phyloP scores from a whole-genome alignment of 192 early-diverging fungal species.

The Mortierella hygrophila region DNA sequence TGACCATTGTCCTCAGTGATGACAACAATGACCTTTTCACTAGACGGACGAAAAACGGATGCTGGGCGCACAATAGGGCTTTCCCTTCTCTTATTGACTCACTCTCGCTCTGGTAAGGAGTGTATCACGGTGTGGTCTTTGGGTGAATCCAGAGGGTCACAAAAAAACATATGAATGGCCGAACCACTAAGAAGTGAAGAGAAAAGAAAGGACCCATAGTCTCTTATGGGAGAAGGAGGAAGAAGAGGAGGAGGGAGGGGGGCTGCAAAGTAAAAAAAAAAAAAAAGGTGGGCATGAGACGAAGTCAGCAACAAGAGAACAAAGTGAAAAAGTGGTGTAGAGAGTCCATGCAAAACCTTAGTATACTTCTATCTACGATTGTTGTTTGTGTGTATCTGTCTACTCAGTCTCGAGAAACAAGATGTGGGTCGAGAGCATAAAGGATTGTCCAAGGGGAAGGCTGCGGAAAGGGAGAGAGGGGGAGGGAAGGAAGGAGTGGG shows the following conservation, averaged over 20 bases:
- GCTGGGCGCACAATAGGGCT: background rate
- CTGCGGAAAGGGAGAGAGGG: background rate
- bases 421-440: constrained; percentile 4
- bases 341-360: background rate
- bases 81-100: background rate
- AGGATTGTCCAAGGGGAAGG: constrained; percentile 6
- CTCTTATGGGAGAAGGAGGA: background rate
- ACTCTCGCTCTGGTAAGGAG: background rate
- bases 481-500: background rate
- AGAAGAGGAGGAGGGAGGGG: no score
- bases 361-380: background rate
- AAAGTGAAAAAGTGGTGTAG: background rate
- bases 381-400: background rate
- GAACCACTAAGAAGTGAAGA: background rate
- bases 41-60: background rate
- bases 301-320: background rate
- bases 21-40: background rate
- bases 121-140: background rate
- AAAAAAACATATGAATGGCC: background rate
- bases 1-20: background rate
- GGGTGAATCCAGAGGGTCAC: background rate
- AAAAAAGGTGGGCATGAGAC: background rate
- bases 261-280: no score
- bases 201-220: background rate
- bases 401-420: constrained; percentile 8